These are phyloP conservation scores for Acanthamoeba culbertsoni DNA, from an alignment of 208 protist genomes.

Conservation along the genomic window DNA sequence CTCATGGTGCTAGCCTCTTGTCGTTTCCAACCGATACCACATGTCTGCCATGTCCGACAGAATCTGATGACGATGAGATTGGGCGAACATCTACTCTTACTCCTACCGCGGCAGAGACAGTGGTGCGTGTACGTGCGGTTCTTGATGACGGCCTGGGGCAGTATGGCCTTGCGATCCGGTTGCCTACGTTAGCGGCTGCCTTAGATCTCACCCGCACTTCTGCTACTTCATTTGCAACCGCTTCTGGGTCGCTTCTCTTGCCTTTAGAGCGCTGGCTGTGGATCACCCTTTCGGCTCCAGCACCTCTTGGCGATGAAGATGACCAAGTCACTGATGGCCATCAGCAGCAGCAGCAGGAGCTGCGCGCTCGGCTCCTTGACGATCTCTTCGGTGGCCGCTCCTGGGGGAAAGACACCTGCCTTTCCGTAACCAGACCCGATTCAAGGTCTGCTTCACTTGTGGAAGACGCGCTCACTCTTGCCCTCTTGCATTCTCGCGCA, in stretches of 20 bases:
- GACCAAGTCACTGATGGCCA: neutral
- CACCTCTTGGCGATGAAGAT: neutral
- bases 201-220: neutral
- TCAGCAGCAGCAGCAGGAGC: neutral
- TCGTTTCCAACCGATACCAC: too few relatives aligned
- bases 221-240: neutral
- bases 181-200: neutral
- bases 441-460: too few relatives aligned
- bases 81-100: too few relatives aligned
- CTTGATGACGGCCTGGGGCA: neutral
- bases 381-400: neutral
- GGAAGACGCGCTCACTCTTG: too few relatives aligned
- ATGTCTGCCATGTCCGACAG: neutral
- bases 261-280: neutral
- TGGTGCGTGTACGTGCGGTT: neutral
- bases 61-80: neutral
- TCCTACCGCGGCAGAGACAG: neutral
- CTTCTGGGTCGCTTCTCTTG: neutral
- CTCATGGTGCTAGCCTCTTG: too few relatives aligned
- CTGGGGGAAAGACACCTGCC: too few relatives aligned
- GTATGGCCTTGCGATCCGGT: neutral
- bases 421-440: too few relatives aligned
- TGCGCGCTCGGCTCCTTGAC: neutral
- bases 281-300: neutral
- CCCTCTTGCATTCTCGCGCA: too few relatives aligned